Percentiles rank a stretch among this genome's conserved stretches.
Conservation (phyloP, 2,329 filamentous ascomycete species). For the Paecilomyces niveus region DNA sequence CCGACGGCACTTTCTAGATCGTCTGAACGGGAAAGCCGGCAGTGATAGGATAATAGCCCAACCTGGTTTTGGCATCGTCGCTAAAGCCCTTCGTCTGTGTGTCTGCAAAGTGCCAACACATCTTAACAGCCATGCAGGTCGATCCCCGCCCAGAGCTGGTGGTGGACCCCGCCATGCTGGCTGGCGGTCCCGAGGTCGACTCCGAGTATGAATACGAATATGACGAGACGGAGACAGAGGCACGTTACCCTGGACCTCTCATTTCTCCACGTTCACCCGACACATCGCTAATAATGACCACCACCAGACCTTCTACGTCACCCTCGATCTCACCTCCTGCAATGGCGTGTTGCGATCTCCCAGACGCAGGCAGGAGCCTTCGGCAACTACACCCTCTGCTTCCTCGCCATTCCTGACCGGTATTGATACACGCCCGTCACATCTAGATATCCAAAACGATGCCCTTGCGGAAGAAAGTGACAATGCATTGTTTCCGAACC, state of each 20-base stretch:
- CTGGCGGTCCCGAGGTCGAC: conserved; percentile 3
- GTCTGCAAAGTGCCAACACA: neutral
- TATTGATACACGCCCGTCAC: neutral
- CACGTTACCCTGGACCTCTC: conserved; percentile 15
- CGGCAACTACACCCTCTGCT: conserved; percentile 4
- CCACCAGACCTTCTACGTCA: conserved; percentile 50
- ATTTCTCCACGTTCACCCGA: neutral
- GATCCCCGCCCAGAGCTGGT: conserved; percentile 7
- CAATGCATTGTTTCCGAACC: conserved; percentile 19
- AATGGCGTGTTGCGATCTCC: conserved; percentile 31
- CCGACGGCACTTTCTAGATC: neutral
- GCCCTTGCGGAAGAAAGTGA: conserved; percentile 33
- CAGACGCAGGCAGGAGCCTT: conserved; percentile 18
- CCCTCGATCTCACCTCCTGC: conserved; percentile 49
- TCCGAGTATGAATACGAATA: conserved; percentile 44
- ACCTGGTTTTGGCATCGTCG: too few species aligned
- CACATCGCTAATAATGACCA: conserved; percentile 2
- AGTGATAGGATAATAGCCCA: neutral
- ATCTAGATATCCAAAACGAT: conserved; percentile 18
- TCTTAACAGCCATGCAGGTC: conserved; percentile 4
- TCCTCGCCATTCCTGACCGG: conserved; percentile 9
- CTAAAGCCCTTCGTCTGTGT: too few species aligned
- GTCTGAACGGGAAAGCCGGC: neutral
- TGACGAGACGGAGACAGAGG: conserved; percentile 49
- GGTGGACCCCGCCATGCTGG: conserved; percentile 17